Evolutionary conservation across 2,329 filamentous ascomycete species (phyloP).

Genomic region (Aspergillus sp.): DNA sequence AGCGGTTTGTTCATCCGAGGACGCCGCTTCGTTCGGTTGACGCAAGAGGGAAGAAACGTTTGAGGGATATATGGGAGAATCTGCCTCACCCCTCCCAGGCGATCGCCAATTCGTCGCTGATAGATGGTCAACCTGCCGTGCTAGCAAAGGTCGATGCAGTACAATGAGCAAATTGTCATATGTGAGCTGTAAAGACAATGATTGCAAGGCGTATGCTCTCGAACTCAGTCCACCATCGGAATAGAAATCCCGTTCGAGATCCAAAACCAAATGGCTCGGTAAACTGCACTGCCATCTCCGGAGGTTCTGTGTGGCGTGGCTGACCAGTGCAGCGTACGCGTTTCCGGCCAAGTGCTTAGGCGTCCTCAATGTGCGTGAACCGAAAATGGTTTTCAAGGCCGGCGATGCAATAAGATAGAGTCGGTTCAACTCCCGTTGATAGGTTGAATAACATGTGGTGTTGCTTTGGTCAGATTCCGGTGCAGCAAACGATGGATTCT

Average conservation of each 20-base stretch:
- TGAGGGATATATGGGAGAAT: not conserved
- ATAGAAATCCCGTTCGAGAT: constrained; percentile 11
- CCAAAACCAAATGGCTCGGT: constrained; percentile 10
- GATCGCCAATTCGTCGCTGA: constrained; percentile 5
- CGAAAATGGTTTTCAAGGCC: constrained; percentile 15
- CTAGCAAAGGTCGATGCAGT: constrained; percentile 34
- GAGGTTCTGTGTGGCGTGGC: constrained; percentile 10
- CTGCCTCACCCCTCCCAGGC: constrained; percentile 1
- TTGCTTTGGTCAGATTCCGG: constrained; percentile 1
- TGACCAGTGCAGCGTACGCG: constrained; percentile 10
- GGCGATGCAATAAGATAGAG: constrained; percentile 16
- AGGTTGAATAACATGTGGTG: constrained; percentile 14
- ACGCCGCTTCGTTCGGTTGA: constrained; percentile 1
- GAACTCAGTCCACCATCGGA: constrained; percentile 3
- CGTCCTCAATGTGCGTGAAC: constrained; percentile 12
- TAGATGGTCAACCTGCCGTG: constrained; percentile 26
- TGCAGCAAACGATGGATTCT: constrained; percentile 20
- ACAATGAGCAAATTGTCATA: constrained; percentile 38
- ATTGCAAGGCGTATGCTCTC: constrained; percentile 24
- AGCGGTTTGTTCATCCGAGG: constrained; percentile 2
- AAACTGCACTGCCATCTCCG: constrained; percentile 11
- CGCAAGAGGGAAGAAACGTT: not conserved
- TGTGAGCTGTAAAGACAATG: constrained; percentile 35
- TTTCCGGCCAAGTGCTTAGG: constrained; percentile 12
- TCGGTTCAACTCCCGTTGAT: constrained; percentile 16